Evolutionary conservation across 371 early-diverging fungal genomes (phyloP), one percentile per base, ranked within the genome.

Genomic region (Rozella allomycis): DNA sequence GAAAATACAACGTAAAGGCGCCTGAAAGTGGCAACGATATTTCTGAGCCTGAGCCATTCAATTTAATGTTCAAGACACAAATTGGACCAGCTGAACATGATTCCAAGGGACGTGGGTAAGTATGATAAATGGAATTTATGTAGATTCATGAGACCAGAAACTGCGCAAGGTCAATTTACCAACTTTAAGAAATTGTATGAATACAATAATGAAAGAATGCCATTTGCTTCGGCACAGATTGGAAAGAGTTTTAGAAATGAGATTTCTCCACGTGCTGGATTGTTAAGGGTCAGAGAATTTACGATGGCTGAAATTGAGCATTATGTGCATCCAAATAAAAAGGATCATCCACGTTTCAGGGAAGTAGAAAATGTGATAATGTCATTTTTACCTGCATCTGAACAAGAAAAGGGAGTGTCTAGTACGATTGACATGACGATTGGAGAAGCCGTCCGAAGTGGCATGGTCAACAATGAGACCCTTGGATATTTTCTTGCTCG

Each of bases 241-340:
- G 99, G 99, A 45, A 87, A 86, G 40, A 81, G 88, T 20, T 98
- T 98, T 76, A 72, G 99, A 47, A 99, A 99, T 54, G 99, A 99
- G 55, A 99, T 99, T 39, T 83, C 90, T 30, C 98, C 99, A 31
- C 74, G 98, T 29, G 71, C 79, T 32, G 98, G 98, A 41, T 68
- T 99, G 14, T 63, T 98, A 39, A 78, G 99, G 43, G 96, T 97
- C 30, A 74, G 85, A 49, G 98, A 98, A 57, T 97, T 98, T 60
- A 82, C 87, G 16, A 96, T 97, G 96, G 97, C 97, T 14, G 99
- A 99, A 57, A 87, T 99, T 51, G 99, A 99, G 55, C 97, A 97
- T 65, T 99, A 74, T 50, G 97, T 97, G 8, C 84, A 96, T 51
- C 91, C 97, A 3, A 45, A 57, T 13, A 72, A 84, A 53, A 98